phyloP scores from a whole-genome alignment of 441 rosid species.

The Bocquillonia castaneifolia region DNA sequence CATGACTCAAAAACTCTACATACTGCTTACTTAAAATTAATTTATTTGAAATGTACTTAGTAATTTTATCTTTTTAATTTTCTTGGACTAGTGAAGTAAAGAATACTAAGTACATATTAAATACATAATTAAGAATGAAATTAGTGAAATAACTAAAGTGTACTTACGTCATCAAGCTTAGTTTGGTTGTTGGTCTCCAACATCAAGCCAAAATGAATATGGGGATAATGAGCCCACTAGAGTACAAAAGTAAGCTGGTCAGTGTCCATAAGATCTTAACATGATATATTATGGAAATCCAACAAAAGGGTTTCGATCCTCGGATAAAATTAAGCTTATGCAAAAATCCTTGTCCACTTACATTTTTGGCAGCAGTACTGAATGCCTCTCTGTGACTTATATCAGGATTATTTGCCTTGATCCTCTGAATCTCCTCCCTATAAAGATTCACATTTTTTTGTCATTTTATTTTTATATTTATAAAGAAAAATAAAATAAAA shows the following conservation, averaged over 20 bases:
- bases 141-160: too few species aligned
- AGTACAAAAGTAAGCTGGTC: conserved; percentile 3
- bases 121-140: background rate
- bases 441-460: conserved; percentile 1
- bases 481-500: background rate
- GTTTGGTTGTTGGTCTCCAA: conserved; percentile 67
- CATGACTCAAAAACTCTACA: too few species aligned
- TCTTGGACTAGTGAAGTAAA: background rate
- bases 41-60: too few species aligned
- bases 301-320: background rate
- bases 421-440: conserved; percentile 98
- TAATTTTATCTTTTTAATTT: too few species aligned
- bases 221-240: conserved; percentile 98
- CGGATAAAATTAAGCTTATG: background rate
- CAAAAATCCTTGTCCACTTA: conserved; percentile 28
- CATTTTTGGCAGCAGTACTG: conserved; percentile 97
- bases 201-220: conserved; percentile 83
- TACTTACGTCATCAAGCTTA: conserved; percentile 56
- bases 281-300: background rate
- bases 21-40: too few species aligned
- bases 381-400: conserved; percentile 97
- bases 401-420: conserved; percentile 84
- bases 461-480: background rate
- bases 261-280: conserved; percentile 8
- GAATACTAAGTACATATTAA: background rate